Percentiles rank a stretch among this genome's conserved stretches.
Conservation (phyloP, 768 basidiomycete genomes). For the Mycena galericulata region DNA sequence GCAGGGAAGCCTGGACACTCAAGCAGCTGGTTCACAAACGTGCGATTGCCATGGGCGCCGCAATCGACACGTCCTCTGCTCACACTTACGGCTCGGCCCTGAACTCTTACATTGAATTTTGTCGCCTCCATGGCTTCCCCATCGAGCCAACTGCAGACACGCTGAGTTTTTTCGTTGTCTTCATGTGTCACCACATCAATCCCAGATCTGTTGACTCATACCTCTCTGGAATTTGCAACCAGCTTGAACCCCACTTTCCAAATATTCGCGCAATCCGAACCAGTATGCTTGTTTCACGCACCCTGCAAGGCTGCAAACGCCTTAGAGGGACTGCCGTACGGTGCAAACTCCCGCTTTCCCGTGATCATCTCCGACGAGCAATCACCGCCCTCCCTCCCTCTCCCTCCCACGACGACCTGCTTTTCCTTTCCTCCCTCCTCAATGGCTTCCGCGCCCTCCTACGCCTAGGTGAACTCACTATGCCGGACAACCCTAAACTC, state of each 20-base stretch:
- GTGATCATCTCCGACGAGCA: slow-evolving; percentile 29
- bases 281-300: slow-evolving; percentile 41
- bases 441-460: slow-evolving; percentile 36
- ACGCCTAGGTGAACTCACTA: slow-evolving; percentile 37
- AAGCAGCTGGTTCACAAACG: slow-evolving; percentile 1
- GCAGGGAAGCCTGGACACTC: slow-evolving; percentile 44
- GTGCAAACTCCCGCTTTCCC: slow-evolving; percentile 44
- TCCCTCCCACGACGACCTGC: slow-evolving; percentile 18
- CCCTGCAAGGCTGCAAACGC: slow-evolving; percentile 41
- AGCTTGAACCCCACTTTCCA: slow-evolving; percentile 49
- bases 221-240: slow-evolving; percentile 52
- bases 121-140: slow-evolving; percentile 39
- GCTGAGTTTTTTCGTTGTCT: slow-evolving; percentile 49
- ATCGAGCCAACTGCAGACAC: slow-evolving; percentile 48
- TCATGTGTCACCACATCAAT: slow-evolving; percentile 48
- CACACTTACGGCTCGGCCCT: slow-evolving; percentile 43
- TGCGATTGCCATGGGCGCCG: neutral
- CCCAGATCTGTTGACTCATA: slow-evolving; percentile 50
- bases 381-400: slow-evolving; percentile 6
- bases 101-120: slow-evolving; percentile 48
- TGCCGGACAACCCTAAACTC: slow-evolving; percentile 30
- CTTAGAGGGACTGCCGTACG: slow-evolving; percentile 29
- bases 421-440: slow-evolving; percentile 36
- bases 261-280: slow-evolving; percentile 37
- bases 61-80: slow-evolving; percentile 36